Evolutionary conservation across 768 basidiomycete species (phyloP).

Genomic region (Auricularia sp.): DNA sequence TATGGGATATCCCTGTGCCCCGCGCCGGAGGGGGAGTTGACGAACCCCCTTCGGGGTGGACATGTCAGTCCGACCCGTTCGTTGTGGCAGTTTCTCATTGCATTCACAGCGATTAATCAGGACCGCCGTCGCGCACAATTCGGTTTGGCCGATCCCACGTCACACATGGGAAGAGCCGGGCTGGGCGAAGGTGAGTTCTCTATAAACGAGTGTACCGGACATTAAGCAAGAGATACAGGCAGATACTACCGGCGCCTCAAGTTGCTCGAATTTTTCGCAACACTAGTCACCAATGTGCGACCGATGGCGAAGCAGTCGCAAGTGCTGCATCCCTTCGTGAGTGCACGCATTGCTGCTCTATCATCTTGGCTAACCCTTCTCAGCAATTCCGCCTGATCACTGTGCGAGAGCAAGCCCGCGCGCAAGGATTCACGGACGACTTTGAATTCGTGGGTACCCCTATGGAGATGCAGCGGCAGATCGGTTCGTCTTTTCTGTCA

Average conservation of each 20-base stretch:
- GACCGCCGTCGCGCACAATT: no score
- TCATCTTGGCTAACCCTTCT: no score
- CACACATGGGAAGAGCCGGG: neutral
- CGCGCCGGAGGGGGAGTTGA: constrained; percentile 47
- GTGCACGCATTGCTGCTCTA: constrained; percentile 10
- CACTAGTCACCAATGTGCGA: constrained; percentile 68
- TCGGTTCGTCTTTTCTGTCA: neutral
- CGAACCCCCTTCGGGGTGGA: constrained; percentile 30
- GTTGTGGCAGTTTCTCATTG: neutral
- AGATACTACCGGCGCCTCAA: constrained; percentile 35
- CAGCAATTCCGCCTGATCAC: constrained; percentile 48
- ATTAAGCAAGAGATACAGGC: no score
- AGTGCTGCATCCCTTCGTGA: constrained; percentile 57
- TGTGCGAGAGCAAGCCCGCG: constrained; percentile 66
- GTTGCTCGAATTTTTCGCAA: constrained; percentile 46
- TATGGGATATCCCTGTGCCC: constrained; percentile 46
- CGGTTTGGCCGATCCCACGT: no score
- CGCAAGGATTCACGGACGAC: constrained; percentile 73
- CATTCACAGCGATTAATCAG: no score
- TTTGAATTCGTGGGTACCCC: constrained; percentile 38
- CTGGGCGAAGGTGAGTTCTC: neutral
- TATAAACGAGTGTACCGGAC: neutral
- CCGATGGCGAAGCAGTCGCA: constrained; percentile 69
- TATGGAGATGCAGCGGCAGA: neutral
- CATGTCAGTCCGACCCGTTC: neutral